Percentiles rank a stretch among this genome's conserved stretches.
Evolutionary conservation across 208 protist genomes (phyloP).

Genomic region (Porcisia hertigi): DNA sequence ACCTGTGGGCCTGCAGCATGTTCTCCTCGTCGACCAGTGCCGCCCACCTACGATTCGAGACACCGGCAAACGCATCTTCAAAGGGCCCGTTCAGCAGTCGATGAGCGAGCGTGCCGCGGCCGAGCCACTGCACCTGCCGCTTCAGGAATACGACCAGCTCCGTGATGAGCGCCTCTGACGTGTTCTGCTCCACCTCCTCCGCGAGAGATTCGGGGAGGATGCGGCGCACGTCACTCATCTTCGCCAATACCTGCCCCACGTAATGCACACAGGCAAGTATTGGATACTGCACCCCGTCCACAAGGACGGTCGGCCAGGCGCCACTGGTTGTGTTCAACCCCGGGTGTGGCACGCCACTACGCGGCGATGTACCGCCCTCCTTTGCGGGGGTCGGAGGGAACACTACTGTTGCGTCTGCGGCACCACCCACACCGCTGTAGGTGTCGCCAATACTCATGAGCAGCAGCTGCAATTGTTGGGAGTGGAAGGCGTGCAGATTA

Average conservation of each 20-base stretch:
- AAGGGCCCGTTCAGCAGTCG: conserved; percentile 65
- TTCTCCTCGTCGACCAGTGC: conserved; percentile 58
- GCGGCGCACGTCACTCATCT: conserved; percentile 52
- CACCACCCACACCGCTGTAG: conserved; percentile 13
- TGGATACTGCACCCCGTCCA: conserved; percentile 39
- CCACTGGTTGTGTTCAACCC: conserved; percentile 19
- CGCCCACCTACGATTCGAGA: conserved; percentile 52
- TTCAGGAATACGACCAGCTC: conserved; percentile 76
- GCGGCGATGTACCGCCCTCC: background rate
- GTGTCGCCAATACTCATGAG: conserved; percentile 40
- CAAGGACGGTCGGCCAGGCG: conserved; percentile 65
- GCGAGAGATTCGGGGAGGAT: conserved; percentile 55
- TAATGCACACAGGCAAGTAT: conserved; percentile 78
- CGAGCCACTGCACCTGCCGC: conserved; percentile 63
- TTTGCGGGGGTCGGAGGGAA: background rate
- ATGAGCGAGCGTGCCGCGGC: conserved; percentile 53
- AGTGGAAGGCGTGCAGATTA: conserved; percentile 68
- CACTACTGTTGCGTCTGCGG: background rate
- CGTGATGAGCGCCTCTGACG: conserved; percentile 61
- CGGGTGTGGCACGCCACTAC: conserved; percentile 4
- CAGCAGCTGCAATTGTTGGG: conserved; percentile 60
- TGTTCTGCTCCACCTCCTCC: conserved; percentile 63
- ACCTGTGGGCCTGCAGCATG: conserved; percentile 38
- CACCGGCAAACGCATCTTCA: conserved; percentile 66
- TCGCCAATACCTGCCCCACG: conserved; percentile 71